These are phyloP conservation scores for Spinacia oleracea DNA, from an alignment of 179 eudicot species.

Conservation along the genomic window DNA sequence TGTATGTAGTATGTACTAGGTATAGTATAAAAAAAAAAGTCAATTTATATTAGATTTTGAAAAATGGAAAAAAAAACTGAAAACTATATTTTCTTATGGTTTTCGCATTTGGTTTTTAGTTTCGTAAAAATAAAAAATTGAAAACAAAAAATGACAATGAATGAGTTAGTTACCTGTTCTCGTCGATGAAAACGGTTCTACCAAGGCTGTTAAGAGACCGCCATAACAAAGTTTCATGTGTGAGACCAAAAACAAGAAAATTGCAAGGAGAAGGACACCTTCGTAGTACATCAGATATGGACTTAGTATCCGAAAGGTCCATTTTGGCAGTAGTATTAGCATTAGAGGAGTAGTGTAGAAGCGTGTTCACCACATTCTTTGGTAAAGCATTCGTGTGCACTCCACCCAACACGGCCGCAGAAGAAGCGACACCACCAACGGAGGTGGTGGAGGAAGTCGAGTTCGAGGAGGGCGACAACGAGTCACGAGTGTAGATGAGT, in stretches of 20 bases:
- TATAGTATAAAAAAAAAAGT: too few species aligned
- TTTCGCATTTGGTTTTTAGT: too few species aligned
- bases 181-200: conserved; percentile 83
- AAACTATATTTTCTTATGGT: too few species aligned
- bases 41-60: too few species aligned
- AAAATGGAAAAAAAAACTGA: too few species aligned
- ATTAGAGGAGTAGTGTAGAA: conserved; percentile 74
- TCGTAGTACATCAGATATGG: conserved; percentile 57
- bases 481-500: conserved; percentile 61
- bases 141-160: too few species aligned
- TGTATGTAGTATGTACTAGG: too few species aligned
- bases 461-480: conserved; percentile 37
- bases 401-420: conserved; percentile 17
- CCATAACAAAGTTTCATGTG: conserved; percentile 85
- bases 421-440: background rate
- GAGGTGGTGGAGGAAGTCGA: conserved; percentile 24
- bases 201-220: conserved; percentile 71
- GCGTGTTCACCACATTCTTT: conserved; percentile 59
- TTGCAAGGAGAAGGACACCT: conserved; percentile 64
- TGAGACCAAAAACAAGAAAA: conserved; percentile 76
- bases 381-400: conserved; percentile 30
- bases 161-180: conserved; percentile 42
- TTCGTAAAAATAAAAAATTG: too few species aligned
- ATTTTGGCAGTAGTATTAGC: conserved; percentile 75
- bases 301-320: conserved; percentile 62